These are phyloP conservation scores for Scutellaria barbata DNA, from an alignment of 257 asterid species.

Conservation along the genomic window DNA sequence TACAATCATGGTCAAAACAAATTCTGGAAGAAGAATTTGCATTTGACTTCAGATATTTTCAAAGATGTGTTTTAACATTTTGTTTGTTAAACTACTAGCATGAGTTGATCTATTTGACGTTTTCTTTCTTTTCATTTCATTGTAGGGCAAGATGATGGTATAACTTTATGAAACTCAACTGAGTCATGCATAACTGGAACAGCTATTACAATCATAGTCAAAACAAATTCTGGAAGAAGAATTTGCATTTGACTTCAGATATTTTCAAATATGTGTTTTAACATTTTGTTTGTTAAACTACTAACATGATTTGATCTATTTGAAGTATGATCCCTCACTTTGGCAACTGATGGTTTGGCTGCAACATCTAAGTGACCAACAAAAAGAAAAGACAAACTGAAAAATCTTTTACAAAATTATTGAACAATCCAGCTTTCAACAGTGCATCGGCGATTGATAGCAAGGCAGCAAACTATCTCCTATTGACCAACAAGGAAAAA, in stretches of 20 bases:
- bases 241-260: neutral
- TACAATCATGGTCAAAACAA: neutral
- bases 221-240: neutral
- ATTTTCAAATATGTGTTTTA: neutral
- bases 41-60: neutral
- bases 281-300: neutral
- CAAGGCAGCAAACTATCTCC: too few species aligned
- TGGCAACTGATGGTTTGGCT: neutral
- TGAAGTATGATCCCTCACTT: slow-evolving; percentile 4
- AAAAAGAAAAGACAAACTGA: neutral
- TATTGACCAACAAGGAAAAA: too few species aligned
- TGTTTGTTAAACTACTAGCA: slow-evolving; percentile 5
- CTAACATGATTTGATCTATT: neutral
- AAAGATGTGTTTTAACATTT: neutral
- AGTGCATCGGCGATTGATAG: neutral
- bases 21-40: neutral
- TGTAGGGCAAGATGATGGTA: too few species aligned
- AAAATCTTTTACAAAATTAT: neutral
- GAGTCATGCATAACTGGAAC: slow-evolving; percentile 12
- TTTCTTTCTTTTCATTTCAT: too few species aligned
- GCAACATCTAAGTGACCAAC: neutral
- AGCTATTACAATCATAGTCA: neutral
- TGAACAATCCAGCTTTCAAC: neutral
- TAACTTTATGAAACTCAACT: neutral
- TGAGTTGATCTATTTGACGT: neutral